Evolutionary conservation across 2,329 filamentous ascomycete species (phyloP), one percentile per base, ranked within the genome.

Genomic region (Eurotiales sp.): DNA sequence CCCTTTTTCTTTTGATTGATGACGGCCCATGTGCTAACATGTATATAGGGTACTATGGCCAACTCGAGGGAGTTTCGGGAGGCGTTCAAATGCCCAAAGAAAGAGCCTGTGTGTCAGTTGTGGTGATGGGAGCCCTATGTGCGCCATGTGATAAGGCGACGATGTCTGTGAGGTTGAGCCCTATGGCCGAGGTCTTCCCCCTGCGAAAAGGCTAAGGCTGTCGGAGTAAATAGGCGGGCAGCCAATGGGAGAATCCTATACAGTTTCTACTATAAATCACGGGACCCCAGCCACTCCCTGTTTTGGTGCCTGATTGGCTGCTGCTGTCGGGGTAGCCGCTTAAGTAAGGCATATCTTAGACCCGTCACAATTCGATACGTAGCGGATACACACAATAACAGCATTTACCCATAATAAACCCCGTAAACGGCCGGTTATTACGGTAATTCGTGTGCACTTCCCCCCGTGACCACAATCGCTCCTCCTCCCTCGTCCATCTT

Each of bases 51-150:
- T 3, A 84, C 84, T 0, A 80, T 85, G 71, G 77, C 79, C 0
- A 88, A 89, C 60, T 86, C 83, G 25, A 74, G 77, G 23, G 83
- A 82, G 15, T 90, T 89, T 62, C 78, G 75, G 52, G 80, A 87
- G 64, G 82, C 80, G 8, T 89, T 88, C 65, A 72, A 80, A 42
- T 90, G 86, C 62, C 75, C 80, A 14, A 72, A 71, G 2, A 85
- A 83, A 70, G 77, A 87, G 63, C 85, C 85, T 0, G 80, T 77
- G 27, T 89, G 85, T 64, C 80, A 88, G 68, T 69, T 89, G 52
- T 88, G 85, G 85, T 89, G 77, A 59, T 25, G n/a, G n/a, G n/a
- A n/a, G n/a, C n/a, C n/a, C n/a, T n/a, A n/a, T n/a, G n/a, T n/a
- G n/a, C n/a, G n/a, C n/a, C n/a, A n/a, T n/a, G n/a, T n/a, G n/a